Conservation (phyloP, 768 basidiomycete genomes). For the Daedaleopsis nitida region DNA sequence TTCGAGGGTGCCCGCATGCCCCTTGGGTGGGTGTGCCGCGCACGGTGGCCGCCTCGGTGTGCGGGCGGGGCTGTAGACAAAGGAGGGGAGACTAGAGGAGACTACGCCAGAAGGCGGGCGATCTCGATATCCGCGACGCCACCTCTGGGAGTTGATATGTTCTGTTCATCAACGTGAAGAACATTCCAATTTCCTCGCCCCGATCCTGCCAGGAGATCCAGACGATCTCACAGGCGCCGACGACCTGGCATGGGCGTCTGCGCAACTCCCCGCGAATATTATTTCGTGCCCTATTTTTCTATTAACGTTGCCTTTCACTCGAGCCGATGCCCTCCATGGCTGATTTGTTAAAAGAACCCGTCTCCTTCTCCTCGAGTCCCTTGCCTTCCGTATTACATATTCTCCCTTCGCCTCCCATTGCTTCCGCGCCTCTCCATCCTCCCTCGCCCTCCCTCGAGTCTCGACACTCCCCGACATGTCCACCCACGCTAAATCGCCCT, state of each 20-base stretch:
- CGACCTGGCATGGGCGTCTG: background rate
- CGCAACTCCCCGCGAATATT: background rate
- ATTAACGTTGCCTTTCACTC: background rate
- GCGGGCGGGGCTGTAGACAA: background rate
- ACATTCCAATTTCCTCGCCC: slow-evolving; percentile 1
- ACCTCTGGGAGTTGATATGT: background rate
- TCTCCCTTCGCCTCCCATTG: background rate
- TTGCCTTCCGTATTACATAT: background rate
- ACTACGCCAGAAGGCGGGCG: background rate
- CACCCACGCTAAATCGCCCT: background rate
- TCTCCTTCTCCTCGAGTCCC: background rate
- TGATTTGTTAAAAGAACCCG: background rate
- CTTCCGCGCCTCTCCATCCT: background rate
- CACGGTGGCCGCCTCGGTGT: background rate
- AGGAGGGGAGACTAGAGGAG: background rate
- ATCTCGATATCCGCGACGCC: background rate
- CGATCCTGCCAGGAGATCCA: background rate
- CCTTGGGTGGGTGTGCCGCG: background rate
- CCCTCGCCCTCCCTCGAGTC: background rate
- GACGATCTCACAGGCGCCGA: background rate
- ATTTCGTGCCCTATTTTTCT: background rate
- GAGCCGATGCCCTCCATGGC: background rate
- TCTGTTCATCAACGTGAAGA: slow-evolving; percentile 8
- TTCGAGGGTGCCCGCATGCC: background rate
- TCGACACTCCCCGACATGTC: background rate